These are phyloP conservation scores for Clitopilus passeckerianus DNA, from an alignment of 768 basidiomycete species.

Conservation along the genomic window DNA sequence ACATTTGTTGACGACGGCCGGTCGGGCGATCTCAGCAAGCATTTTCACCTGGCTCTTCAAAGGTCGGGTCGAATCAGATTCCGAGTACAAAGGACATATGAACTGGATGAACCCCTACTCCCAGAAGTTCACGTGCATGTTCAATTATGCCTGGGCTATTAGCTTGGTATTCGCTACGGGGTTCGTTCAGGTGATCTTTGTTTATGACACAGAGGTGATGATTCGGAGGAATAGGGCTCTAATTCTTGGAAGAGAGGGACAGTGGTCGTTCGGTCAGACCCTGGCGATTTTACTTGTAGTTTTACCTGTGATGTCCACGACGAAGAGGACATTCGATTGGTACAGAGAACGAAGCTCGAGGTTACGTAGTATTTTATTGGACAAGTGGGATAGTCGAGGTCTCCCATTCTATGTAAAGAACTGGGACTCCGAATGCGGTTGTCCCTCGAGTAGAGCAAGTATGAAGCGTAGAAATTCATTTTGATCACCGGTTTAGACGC, in stretches of 20 bases:
- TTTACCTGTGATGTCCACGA: not conserved
- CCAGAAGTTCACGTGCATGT: not conserved
- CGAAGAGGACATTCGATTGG: not conserved
- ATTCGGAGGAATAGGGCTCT: not conserved
- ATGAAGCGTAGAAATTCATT: not conserved
- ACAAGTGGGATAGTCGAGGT: not conserved
- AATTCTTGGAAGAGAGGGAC: conserved; percentile 1
- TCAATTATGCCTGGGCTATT: not conserved
- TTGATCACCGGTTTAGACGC: not conserved
- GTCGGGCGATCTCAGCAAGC: not conserved
- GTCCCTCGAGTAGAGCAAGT: not conserved
- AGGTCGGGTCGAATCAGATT: not conserved
- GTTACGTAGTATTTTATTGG: not conserved
- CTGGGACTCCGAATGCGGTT: not conserved
- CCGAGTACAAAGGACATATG: too few species aligned
- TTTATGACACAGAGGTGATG: not conserved
- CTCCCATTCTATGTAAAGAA: not conserved
- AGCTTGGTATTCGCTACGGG: not conserved
- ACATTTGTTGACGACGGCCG: not conserved
- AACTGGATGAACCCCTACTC: not conserved
- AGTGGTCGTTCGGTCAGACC: conserved; percentile 13
- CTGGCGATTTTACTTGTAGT: conserved; percentile 2
- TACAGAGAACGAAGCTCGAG: not conserved
- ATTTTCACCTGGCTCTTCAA: not conserved
- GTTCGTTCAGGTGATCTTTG: not conserved